These are phyloP conservation scores for Aphanomyces cochlioides DNA, from an alignment of 352 stramenopile genomes.

Conservation along the genomic window DNA sequence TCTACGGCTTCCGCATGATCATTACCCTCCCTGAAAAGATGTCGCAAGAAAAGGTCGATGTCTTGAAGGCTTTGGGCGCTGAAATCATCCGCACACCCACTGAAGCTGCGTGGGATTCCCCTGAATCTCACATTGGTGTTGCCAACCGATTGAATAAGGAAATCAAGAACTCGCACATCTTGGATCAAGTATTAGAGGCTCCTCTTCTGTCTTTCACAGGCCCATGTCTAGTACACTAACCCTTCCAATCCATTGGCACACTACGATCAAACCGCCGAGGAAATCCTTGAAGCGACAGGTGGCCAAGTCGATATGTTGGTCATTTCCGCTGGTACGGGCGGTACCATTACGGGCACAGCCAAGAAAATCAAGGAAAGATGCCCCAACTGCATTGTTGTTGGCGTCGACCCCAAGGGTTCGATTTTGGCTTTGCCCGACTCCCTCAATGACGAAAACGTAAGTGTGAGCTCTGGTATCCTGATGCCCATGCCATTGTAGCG, in stretches of 20 bases:
- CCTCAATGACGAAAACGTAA: slow-evolving; percentile 88
- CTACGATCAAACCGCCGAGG: slow-evolving; percentile 94
- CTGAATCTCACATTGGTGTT: slow-evolving; percentile 93
- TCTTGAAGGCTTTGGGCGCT: slow-evolving; percentile 93
- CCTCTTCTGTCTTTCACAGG: not conserved
- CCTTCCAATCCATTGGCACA: slow-evolving; percentile 94
- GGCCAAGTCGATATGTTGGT: slow-evolving; percentile 95
- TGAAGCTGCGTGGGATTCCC: slow-evolving; percentile 93
- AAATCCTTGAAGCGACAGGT: slow-evolving; percentile 91
- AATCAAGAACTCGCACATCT: slow-evolving; percentile 94
- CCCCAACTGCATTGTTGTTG: slow-evolving; percentile 80
- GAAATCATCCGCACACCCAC: slow-evolving; percentile 96
- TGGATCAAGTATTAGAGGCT: slow-evolving; percentile 70
- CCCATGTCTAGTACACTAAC: slow-evolving; percentile 88
- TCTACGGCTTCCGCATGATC: slow-evolving; percentile 96
- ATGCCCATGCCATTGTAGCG: slow-evolving; percentile 30
- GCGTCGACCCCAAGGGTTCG: slow-evolving; percentile 87
- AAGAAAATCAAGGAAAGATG: slow-evolving; percentile 93
- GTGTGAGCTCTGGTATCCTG: slow-evolving; percentile 1
- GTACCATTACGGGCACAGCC: slow-evolving; percentile 92
- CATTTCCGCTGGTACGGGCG: slow-evolving; percentile 91
- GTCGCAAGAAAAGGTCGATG: slow-evolving; percentile 95
- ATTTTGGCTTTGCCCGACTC: slow-evolving; percentile 91
- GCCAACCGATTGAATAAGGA: slow-evolving; percentile 90
- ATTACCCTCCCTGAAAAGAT: slow-evolving; percentile 95